Percentiles rank a stretch among this genome's conserved stretches.
Evolutionary conservation across 2,329 filamentous ascomycete genomes (phyloP).

Genomic region (Pestalotiopsis sp.): DNA sequence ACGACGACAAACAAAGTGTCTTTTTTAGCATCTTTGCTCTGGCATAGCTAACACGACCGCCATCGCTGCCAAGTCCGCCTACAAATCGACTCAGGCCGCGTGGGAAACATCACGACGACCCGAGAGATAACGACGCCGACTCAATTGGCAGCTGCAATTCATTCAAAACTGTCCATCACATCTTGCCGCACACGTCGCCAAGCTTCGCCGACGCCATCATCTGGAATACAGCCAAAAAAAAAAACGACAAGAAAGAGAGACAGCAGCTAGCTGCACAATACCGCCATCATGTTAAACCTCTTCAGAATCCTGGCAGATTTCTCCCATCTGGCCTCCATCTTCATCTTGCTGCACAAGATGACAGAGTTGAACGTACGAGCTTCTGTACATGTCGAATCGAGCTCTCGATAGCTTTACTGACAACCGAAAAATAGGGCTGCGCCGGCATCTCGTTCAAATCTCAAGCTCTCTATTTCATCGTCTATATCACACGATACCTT

Average conservation of each 20-base stretch:
- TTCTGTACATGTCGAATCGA: background rate
- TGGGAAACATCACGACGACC: background rate
- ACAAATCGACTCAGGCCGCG: background rate
- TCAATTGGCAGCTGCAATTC: background rate
- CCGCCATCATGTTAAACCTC: conserved; percentile 47
- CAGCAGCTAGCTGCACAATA: background rate
- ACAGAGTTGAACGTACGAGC: conserved; percentile 77
- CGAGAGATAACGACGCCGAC: background rate
- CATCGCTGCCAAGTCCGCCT: background rate
- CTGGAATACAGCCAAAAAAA: conserved; percentile 30
- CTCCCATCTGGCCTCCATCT: conserved; percentile 91
- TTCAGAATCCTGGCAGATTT: conserved; percentile 75
- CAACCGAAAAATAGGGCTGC: conserved; percentile 71
- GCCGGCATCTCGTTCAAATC: conserved; percentile 99
- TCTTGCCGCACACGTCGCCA: background rate
- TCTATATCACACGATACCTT: conserved; percentile 93
- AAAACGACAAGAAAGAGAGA: conserved; percentile 37
- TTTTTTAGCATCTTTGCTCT: background rate
- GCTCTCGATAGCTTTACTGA: background rate
- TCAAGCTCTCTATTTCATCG: conserved; percentile 90
- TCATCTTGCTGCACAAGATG: conserved; percentile 98
- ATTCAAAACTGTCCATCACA: background rate
- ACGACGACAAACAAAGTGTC: background rate
- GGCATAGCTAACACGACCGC: background rate
- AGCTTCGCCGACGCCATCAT: conserved; percentile 6